Base-by-base conservation (phyloP, 495 filamentous ascomycete genomes). In the Xylaria telfairii region DNA sequence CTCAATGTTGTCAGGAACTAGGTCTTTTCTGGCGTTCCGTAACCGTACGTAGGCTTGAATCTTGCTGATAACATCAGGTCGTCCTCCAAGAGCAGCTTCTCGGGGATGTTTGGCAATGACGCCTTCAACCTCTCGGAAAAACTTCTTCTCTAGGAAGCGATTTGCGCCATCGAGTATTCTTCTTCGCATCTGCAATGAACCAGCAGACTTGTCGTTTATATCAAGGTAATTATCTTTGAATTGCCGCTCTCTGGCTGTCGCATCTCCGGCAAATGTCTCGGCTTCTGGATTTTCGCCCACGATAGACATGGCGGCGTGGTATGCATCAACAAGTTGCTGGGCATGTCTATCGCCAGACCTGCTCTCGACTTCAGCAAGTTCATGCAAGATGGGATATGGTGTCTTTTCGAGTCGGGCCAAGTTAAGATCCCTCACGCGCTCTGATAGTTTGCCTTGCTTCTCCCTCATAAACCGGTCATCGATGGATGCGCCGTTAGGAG, bases 31-130 rank as follows among this genome's bases (percentile, higher is more conserved):
- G 4, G 88, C 83, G 34, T 89, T 84, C 59, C 91, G 89, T 68
- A 97, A 86, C 61, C 93, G 89, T 77, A 98, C 91, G 75, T 94
- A 99, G 1, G 93, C 96, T 69, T 93, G 92, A 76, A 98, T 90
- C 82, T 96, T 96, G 83, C 94, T 96, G 71, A 93, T 84, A 2
- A 92, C 89, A 56, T 93, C 92, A 0, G 96, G 96, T 44, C 93
- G 88, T 69, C 96, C 96, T 42, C 96, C 96, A 65, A 97, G 83
- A 75, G 92, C 93, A 12, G 96, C 96, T 77, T 97, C 94, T 60
- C 90, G 87, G 5, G 95, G 94, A 75, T 95, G 92, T 76, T 92
- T 95, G 37, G 87, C 81, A 67, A 98, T 91, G 26, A 90, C 79
- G n/a, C 77, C 81, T 72, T 97, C 91, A 47, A 97, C 83, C 68